Evolutionary conservation across 495 filamentous ascomycete genomes (phyloP).

Genomic region (Aspergillus conjunctus): DNA sequence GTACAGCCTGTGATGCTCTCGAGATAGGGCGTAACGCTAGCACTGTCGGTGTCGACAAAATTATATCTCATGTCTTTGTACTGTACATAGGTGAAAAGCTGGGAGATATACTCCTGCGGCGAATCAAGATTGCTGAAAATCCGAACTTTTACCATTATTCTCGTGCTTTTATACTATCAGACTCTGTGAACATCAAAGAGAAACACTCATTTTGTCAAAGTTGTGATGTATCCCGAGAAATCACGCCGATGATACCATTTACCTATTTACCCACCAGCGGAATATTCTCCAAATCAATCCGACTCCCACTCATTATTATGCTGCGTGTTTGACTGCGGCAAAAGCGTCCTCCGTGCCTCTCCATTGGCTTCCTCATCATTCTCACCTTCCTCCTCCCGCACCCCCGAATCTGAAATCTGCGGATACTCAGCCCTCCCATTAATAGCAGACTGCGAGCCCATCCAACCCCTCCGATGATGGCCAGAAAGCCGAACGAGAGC

Average conservation of each 20-base stretch:
- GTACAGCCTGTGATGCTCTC: constrained; percentile 14
- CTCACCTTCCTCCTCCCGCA: constrained; percentile 18
- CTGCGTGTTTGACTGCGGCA: constrained; percentile 15
- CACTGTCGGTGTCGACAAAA: neutral
- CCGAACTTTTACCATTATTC: too few relatives aligned
- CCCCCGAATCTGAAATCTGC: constrained; percentile 16
- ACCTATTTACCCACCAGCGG: neutral
- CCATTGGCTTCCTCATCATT: constrained; percentile 9
- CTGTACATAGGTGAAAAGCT: neutral
- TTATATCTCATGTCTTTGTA: neutral
- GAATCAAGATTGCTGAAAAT: too few relatives aligned
- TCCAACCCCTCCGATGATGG: constrained; percentile 18
- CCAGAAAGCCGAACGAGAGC: constrained; percentile 8
- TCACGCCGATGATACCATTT: neutral
- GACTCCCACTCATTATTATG: constrained; percentile 21
- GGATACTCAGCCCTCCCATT: constrained; percentile 15
- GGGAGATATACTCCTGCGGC: neutral
- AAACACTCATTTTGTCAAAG: too few relatives aligned
- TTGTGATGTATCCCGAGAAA: neutral
- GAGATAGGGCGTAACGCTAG: too few relatives aligned
- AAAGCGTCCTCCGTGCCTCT: constrained; percentile 17
- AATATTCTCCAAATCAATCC: neutral
- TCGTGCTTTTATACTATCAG: too few relatives aligned
- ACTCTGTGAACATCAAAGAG: too few relatives aligned
- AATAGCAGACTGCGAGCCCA: constrained; percentile 4